phyloP scores from a whole-genome alignment of 129 eudicot species.

The Pulicaria dysenterica region DNA sequence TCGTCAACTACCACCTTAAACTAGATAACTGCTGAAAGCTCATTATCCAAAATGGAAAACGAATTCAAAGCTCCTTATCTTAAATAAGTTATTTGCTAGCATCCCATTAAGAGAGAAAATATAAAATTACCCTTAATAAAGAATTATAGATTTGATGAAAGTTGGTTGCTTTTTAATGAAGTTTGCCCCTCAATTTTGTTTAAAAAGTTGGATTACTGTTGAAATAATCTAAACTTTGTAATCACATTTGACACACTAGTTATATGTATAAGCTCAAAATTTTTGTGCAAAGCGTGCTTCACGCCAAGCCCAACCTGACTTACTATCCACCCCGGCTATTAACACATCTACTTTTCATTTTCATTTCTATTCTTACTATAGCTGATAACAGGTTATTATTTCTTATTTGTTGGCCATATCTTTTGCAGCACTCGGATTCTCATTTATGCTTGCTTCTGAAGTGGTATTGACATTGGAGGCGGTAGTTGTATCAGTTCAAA shows the following conservation, averaged over 20 bases:
- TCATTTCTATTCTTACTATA: background rate
- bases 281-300: background rate
- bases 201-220: conserved; percentile 4
- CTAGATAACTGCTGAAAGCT: too few relatives aligned
- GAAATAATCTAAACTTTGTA: background rate
- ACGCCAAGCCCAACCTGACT: background rate
- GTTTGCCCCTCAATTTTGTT: too few relatives aligned
- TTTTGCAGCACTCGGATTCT: conserved; percentile 61
- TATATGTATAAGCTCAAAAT: background rate
- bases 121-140: too few relatives aligned
- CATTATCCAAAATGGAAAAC: too few relatives aligned
- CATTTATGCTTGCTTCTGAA: conserved; percentile 75
- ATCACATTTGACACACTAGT: background rate
- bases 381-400: conserved; percentile 1
- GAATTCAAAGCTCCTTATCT: too few relatives aligned
- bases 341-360: conserved; percentile 3
- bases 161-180: too few relatives aligned
- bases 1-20: too few relatives aligned
- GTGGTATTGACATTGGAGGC: conserved; percentile 61
- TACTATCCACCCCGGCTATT: background rate
- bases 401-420: conserved; percentile 23
- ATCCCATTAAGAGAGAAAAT: too few relatives aligned
- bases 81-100: too few relatives aligned
- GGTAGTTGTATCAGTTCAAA: conserved; percentile 49
- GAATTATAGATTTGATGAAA: too few relatives aligned